Percentiles rank a stretch among this genome's conserved stretches.
These are phyloP conservation scores for Cucurbita pepo DNA, from an alignment of 306 rosid species.

Conservation along the genomic window DNA sequence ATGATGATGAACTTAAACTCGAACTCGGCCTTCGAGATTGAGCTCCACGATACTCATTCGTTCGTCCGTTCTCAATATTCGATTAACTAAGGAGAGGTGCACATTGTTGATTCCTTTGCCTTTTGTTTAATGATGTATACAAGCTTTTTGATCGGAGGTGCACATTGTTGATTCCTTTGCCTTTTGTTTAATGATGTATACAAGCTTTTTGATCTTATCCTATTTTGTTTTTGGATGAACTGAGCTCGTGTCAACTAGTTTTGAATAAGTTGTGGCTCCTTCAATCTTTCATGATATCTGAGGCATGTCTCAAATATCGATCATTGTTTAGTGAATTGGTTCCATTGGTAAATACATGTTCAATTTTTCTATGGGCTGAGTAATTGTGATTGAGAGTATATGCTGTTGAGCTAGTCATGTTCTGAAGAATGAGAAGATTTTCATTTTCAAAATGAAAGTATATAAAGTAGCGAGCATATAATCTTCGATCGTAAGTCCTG, in stretches of 20 bases:
- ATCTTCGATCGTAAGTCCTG: too few relatives aligned
- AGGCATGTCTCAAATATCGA: not conserved
- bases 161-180: too few relatives aligned
- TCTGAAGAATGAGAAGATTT: not conserved
- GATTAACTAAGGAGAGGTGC: not conserved
- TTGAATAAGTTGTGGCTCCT: not conserved
- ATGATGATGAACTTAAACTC: constrained; percentile 82
- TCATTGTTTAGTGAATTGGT: not conserved
- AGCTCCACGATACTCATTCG: not conserved
- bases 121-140: not conserved
- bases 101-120: not conserved
- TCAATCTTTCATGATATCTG: not conserved
- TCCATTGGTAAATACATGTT: not conserved
- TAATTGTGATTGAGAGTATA: not conserved
- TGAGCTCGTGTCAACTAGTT: not conserved
- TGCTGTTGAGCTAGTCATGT: not conserved
- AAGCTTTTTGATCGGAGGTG: too few relatives aligned
- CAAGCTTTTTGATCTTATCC: not conserved
- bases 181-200: too few relatives aligned
- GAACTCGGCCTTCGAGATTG: constrained; percentile 80
- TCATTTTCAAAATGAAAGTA: not conserved
- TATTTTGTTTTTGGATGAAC: not conserved
- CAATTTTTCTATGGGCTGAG: not conserved
- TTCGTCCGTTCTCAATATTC: not conserved
- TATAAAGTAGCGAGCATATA: not conserved